These are phyloP conservation scores for Russula compacta DNA, from an alignment of 768 basidiomycete species.

Conservation along the genomic window DNA sequence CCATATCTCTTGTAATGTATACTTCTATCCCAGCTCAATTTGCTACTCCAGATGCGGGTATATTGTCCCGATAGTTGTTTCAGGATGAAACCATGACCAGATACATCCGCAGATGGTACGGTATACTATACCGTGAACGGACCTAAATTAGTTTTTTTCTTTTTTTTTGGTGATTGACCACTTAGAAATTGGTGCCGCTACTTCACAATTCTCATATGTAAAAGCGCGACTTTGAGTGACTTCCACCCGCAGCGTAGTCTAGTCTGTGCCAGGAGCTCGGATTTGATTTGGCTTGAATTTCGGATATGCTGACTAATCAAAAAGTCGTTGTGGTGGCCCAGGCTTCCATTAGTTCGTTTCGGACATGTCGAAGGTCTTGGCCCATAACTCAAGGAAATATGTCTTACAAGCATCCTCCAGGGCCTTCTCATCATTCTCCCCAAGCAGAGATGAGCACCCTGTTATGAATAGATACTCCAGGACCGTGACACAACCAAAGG, in stretches of 20 bases:
- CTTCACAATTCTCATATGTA: background rate
- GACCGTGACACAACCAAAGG: slow-evolving; percentile 81
- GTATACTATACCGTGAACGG: background rate
- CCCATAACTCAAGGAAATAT: slow-evolving; percentile 2
- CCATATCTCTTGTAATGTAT: background rate
- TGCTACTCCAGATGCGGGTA: background rate
- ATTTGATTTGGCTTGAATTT: background rate
- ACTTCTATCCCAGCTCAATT: background rate
- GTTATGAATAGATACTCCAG: slow-evolving; percentile 60
- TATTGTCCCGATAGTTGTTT: background rate
- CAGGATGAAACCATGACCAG: background rate
- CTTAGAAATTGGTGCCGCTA: background rate
- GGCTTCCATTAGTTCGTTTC: background rate
- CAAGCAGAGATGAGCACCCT: slow-evolving; percentile 22
- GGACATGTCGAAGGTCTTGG: slow-evolving; percentile 11
- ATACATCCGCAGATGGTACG: background rate
- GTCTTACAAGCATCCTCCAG: slow-evolving; percentile 8
- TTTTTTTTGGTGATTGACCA: background rate
- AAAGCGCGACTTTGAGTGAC: background rate
- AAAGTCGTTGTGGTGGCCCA: background rate
- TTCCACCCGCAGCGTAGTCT: background rate
- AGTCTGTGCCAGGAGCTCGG: background rate
- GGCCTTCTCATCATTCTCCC: slow-evolving; percentile 21
- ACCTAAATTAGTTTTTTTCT: too few relatives aligned
- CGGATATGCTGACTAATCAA: slow-evolving; percentile 7